Base-by-base conservation (phyloP, 106 monocot species). In the Narthecium ossifragum region DNA sequence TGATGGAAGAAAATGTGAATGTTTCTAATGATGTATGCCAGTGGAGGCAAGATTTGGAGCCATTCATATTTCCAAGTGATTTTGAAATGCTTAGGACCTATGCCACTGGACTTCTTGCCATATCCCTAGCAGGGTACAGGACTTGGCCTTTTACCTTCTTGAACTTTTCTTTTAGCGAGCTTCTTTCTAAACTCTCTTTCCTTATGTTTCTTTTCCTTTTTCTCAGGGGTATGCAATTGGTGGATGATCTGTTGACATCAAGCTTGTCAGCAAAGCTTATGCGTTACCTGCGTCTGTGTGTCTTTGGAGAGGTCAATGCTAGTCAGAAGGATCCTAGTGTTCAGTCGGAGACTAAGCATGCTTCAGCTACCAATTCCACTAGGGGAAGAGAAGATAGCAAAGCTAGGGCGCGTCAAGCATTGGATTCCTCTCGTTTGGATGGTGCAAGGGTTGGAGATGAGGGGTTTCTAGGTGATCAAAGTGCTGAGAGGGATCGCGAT, bases 251-350 rank as follows among this genome's bases (percentile, higher is more conserved):
- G 13, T 63, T 96, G 45, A 83, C 75, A 25, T 81, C 73, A 61
- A 90, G 90, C n/a, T 62, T 96, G 53, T 84, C 96, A 20, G 78
- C 75, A 41, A 96, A 90, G 68, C 78, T 90, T 27, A 96, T 96
- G 90, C 86, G 66, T 34, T 96, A 73, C 71, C 61, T 96, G 64
- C 85, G 96, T 21, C 47, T 70, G 17, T 61, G 76, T 38, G 71
- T 87, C 10, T 83, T 90, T 66, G 96, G 86, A 20, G 90, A 96
- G 36, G 52, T 55, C 43, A 69, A 34, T 43, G 61, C 46, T 69
- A 57, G 56, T 53, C 84, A 84, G 43, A 86, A 78, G 50, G 90
- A 86, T 74, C 14, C 46, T 36, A 61, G n/a, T 43, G 70, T 56
- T 61, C 67, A 62, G 57, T 13, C 65, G 24, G 90, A 86, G 7